Percentiles rank a stretch among this genome's conserved stretches.
These are phyloP conservation scores for Vaccinium darrowii DNA, from an alignment of 148 eudicot species.

Conservation along the genomic window DNA sequence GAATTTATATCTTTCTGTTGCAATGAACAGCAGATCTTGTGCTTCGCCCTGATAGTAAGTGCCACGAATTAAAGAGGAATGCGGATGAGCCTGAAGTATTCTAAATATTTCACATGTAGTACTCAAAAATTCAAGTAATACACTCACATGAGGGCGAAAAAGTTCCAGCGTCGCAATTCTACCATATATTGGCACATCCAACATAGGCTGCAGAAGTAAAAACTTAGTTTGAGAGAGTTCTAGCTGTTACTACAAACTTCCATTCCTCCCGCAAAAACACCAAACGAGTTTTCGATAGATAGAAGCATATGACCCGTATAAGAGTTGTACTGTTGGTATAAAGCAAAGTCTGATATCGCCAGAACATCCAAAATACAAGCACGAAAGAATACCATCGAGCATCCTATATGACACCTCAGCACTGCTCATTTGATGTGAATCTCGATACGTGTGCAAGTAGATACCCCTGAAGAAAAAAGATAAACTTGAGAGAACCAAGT, in stretches of 20 bases:
- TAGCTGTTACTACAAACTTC: not conserved
- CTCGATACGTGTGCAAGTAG: not conserved
- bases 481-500: too few relatives aligned
- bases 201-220: constrained; percentile 67
- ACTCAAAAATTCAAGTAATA: not conserved
- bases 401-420: not conserved
- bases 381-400: not conserved
- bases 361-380: not conserved
- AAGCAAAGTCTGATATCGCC: not conserved
- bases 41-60: constrained; percentile 75
- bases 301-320: not conserved
- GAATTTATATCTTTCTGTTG: constrained; percentile 94
- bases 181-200: constrained; percentile 98
- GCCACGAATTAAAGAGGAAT: constrained; percentile 7
- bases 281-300: not conserved
- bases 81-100: not conserved
- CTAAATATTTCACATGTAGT: not conserved
- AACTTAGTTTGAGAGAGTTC: not conserved
- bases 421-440: too few relatives aligned
- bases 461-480: too few relatives aligned
- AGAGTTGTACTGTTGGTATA: not conserved
- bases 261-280: not conserved
- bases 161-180: constrained; percentile 93
- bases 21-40: constrained; percentile 89
- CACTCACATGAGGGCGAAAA: constrained; percentile 94